phyloP scores from a whole-genome alignment of 345 rosid species.

The Erysimum cheiranthoides region DNA sequence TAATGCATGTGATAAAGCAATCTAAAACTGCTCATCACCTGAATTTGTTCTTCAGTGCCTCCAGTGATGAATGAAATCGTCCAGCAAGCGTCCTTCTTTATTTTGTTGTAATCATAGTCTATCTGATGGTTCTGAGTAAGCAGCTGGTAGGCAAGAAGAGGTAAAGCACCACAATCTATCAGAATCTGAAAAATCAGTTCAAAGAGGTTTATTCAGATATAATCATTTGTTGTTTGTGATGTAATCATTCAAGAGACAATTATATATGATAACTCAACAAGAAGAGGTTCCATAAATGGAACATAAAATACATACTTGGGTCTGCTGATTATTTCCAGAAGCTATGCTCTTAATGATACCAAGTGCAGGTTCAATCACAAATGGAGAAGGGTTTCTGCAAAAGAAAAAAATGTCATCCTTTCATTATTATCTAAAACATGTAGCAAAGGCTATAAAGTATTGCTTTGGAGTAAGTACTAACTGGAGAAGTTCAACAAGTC shows the following conservation, averaged over 20 bases:
- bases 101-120: too few relatives aligned
- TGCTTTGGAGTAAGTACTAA: slow-evolving; percentile 27
- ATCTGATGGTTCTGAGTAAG: not conserved
- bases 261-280: not conserved
- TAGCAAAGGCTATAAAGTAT: not conserved
- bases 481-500: slow-evolving; percentile 71
- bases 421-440: slow-evolving; percentile 20
- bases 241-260: not conserved
- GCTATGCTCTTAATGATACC: slow-evolving; percentile 73
- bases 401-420: slow-evolving; percentile 50
- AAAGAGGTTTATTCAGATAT: not conserved
- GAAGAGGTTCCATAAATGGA: not conserved
- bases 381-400: slow-evolving; percentile 54
- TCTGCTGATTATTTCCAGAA: slow-evolving; percentile 71
- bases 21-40: not conserved
- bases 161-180: not conserved
- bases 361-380: slow-evolving; percentile 66
- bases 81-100: not conserved
- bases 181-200: not conserved
- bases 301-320: slow-evolving; percentile 47
- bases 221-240: not conserved
- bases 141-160: not conserved
- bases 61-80: not conserved
- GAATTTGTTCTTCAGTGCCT: not conserved
- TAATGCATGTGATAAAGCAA: too few relatives aligned